Percentiles rank a stretch among this genome's conserved stretches.
Evolutionary conservation across 2,329 filamentous ascomycete genomes (phyloP).

Genomic region (Colletotrichum coccodes): DNA sequence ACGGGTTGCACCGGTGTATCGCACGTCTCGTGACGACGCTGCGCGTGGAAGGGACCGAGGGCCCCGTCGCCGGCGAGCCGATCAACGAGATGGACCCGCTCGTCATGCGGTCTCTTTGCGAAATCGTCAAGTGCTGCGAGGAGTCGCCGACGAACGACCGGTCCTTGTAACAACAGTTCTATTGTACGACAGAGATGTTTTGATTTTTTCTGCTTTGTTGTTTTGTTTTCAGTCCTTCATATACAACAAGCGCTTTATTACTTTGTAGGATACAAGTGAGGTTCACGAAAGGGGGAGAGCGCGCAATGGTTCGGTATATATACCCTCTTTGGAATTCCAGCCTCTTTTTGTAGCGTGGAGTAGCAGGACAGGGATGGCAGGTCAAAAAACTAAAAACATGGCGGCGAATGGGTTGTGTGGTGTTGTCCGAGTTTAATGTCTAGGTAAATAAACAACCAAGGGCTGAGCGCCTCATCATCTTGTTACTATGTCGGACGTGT

Average conservation of each 20-base stretch:
- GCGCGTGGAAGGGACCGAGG: constrained; percentile 23
- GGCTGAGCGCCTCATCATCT: neutral
- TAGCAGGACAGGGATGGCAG: neutral
- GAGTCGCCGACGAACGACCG: constrained; percentile 19
- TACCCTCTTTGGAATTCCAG: constrained; percentile 13
- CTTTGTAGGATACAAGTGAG: neutral
- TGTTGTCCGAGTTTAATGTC: neutral
- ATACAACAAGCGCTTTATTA: neutral
- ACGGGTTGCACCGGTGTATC: constrained; percentile 62
- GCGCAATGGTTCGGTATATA: constrained; percentile 21
- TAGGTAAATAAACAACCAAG: neutral
- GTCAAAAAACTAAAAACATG: neutral
- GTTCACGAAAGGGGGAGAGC: neutral
- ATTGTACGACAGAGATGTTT: neutral
- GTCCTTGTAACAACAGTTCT: neutral
- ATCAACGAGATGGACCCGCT: constrained; percentile 46
- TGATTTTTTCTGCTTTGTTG: neutral
- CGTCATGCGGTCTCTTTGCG: constrained; percentile 52
- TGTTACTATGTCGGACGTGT: neutral
- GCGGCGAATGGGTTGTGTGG: neutral
- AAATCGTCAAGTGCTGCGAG: constrained; percentile 48
- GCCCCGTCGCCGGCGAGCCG: constrained; percentile 28
- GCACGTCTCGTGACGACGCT: constrained; percentile 61
- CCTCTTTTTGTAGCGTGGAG: neutral
- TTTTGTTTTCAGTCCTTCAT: neutral